Evolutionary conservation across 2,329 filamentous ascomycete species (phyloP), one percentile per base, ranked within the genome.

Genomic region (Madurella mycetomatis): DNA sequence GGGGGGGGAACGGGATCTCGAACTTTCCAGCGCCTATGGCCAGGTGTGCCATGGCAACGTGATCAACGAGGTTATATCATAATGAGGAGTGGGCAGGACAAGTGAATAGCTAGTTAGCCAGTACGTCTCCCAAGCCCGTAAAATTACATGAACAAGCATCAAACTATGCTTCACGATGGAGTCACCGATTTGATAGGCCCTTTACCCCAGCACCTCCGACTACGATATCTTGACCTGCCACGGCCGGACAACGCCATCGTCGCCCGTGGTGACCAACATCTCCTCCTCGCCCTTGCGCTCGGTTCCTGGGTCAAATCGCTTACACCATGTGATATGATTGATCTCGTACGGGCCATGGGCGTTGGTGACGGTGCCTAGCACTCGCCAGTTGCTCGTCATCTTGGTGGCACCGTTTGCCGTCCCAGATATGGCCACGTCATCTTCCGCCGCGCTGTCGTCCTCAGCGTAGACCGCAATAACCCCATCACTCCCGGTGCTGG

Each of bases 331-430:
- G 47, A 94, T 81, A 70, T 96, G 91, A 66, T 99, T 99, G 60
- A 97, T 80, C 72, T 99, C 94, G 66, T 92, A 96, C 2, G 95
- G 89, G 1, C 90, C 92, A 69, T 99, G 94, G 2, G 86, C 89
- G 34, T 85, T 86, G 46, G 86, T 78, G 1, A 88, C 67, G n/a
- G 81, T 80, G 0, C 84, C 82, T 15, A 95, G 66, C 3, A 92
- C 71, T 7, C 78, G 76, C 94, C 94, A 97, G 56, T 81, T 78
- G 1, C 79, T 46, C 41, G 49, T 44, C 32, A 34, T 19, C 13
- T 16, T 37, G 2, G 40, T 30, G 2, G 30, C 19, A 47, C 44
- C 42, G 54, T 49, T 34, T 17, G 43, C 41, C 31, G 30, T 25
- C 8, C 17, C 18, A 13, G 57, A 56, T 69, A 68, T 69, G 45